Conservation (phyloP, 495 filamentous ascomycete species). For the Filosporella fistucella region DNA sequence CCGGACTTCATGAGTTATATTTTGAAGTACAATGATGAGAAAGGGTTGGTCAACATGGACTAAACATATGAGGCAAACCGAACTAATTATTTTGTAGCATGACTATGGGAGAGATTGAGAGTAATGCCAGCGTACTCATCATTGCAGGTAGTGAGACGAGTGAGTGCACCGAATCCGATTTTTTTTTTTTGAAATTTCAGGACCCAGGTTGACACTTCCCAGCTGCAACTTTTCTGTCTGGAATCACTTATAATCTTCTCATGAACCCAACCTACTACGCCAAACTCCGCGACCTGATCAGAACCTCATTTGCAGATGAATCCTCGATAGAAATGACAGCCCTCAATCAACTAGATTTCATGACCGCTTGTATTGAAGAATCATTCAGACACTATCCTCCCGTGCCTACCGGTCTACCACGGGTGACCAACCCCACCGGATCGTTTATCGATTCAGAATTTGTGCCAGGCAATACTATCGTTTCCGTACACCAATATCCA, state of each 20-base stretch:
- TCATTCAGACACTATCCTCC: conserved; percentile 64
- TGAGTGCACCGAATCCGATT: not conserved
- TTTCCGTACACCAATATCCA: conserved; percentile 43
- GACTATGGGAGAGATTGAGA: conserved; percentile 27
- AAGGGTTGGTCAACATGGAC: no score
- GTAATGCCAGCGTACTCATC: conserved; percentile 29
- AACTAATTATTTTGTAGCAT: no score
- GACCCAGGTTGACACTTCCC: conserved; percentile 39
- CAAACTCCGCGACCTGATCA: conserved; percentile 46
- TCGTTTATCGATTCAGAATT: conserved; percentile 41
- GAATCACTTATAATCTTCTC: conserved; percentile 46
- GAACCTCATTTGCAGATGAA: conserved; percentile 39
- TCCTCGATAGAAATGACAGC: conserved; percentile 47
- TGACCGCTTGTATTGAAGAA: conserved; percentile 63
- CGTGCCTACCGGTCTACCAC: conserved; percentile 52
- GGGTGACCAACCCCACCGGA: conserved; percentile 56
- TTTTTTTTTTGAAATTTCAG: conserved; percentile 15
- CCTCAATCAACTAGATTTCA: conserved; percentile 37
- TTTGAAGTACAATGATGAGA: conserved; percentile 7
- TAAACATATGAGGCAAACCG: no score
- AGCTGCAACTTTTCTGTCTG: conserved; percentile 51
- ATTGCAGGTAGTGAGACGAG: conserved; percentile 50
- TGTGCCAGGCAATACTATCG: conserved; percentile 37
- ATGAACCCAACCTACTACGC: conserved; percentile 36
- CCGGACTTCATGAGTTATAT: conserved; percentile 18